phyloP scores from a whole-genome alignment of 1,284 basidiomycete genomes.

The Apiotrichum akiyoshidainum region DNA sequence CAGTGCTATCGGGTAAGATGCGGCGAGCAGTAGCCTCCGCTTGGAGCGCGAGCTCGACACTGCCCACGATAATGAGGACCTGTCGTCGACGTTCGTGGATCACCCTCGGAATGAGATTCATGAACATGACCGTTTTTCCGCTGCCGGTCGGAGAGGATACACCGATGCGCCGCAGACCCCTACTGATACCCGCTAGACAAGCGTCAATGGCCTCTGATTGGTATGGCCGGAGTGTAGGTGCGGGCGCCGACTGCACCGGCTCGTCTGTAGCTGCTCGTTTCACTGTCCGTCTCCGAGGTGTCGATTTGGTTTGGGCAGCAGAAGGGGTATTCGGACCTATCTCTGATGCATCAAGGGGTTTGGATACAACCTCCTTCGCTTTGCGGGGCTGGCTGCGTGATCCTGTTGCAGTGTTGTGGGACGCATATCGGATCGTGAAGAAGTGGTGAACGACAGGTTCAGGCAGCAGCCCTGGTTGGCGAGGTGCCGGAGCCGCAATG shows the following conservation, averaged over 20 bases:
- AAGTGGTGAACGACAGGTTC: no score
- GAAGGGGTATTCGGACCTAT: no score
- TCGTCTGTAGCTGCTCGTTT: no score
- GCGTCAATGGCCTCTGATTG: slow-evolving; percentile 80
- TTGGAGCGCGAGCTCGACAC: slow-evolving; percentile 76
- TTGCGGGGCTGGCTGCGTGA: no score
- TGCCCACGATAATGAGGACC: slow-evolving; percentile 45
- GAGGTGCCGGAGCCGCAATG: no score
- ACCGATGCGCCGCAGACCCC: slow-evolving; percentile 71
- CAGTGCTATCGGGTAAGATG: slow-evolving; percentile 62
- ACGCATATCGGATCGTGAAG: no score
- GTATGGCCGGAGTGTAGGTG: slow-evolving; percentile 68
- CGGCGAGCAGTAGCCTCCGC: slow-evolving; percentile 69
- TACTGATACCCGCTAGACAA: slow-evolving; percentile 68
- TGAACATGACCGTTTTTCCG: slow-evolving; percentile 91
- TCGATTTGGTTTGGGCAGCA: no score
- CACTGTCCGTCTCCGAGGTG: no score
- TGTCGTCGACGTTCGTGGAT: slow-evolving; percentile 6
- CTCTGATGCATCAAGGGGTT: no score
- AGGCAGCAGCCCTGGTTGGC: no score
- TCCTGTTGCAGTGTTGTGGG: no score
- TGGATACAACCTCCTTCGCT: no score
- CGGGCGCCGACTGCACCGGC: not conserved
- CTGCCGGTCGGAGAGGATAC: slow-evolving; percentile 87
- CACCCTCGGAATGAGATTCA: slow-evolving; percentile 62